A percentile compares a stretch with the other conserved stretches of the same genome.
These are phyloP conservation scores for Vinca minor DNA, from an alignment of 257 asterid genomes.

Conservation along the genomic window DNA sequence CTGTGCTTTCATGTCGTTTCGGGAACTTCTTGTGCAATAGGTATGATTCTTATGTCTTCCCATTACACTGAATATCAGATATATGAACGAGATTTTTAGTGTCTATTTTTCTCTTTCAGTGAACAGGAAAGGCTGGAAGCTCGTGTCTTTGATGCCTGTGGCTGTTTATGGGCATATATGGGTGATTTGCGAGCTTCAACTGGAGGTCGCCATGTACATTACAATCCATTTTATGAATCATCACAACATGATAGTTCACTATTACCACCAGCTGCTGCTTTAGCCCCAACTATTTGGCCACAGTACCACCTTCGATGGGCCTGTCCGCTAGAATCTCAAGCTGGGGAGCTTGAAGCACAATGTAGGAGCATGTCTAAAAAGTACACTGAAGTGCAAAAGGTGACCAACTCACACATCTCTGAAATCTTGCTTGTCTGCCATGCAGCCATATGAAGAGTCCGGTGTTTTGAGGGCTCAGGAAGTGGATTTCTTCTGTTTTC, in stretches of 20 bases:
- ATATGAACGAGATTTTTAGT: not conserved
- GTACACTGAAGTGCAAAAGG: conserved; percentile 68
- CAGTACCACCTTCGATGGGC: conserved; percentile 99
- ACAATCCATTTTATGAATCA: conserved; percentile 76
- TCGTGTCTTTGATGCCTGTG: conserved; percentile 65
- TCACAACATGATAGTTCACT: conserved; percentile 56
- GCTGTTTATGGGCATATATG: conserved; percentile 84
- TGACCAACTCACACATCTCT: conserved; percentile 16
- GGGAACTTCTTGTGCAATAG: conserved; percentile 97
- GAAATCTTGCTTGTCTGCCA: not conserved
- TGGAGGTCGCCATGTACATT: conserved; percentile 69
- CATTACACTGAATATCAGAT: not conserved
- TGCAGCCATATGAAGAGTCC: not conserved
- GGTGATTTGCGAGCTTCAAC: conserved; percentile 66
- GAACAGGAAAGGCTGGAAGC: conserved; percentile 96
- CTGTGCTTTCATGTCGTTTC: conserved; percentile 80
- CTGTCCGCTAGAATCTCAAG: conserved; percentile 85
- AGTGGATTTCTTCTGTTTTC: not conserved
- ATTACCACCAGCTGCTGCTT: conserved; percentile 96
- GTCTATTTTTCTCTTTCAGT: conserved; percentile 28
- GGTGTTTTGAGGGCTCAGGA: not conserved
- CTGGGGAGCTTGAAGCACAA: conserved; percentile 79
- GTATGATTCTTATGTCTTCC: conserved; percentile 29
- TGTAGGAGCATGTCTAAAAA: conserved; percentile 61
- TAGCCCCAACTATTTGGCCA: conserved; percentile 97